Evolutionary conservation across 768 basidiomycete species (phyloP).

Genomic region (Gautieria morchelliformis): DNA sequence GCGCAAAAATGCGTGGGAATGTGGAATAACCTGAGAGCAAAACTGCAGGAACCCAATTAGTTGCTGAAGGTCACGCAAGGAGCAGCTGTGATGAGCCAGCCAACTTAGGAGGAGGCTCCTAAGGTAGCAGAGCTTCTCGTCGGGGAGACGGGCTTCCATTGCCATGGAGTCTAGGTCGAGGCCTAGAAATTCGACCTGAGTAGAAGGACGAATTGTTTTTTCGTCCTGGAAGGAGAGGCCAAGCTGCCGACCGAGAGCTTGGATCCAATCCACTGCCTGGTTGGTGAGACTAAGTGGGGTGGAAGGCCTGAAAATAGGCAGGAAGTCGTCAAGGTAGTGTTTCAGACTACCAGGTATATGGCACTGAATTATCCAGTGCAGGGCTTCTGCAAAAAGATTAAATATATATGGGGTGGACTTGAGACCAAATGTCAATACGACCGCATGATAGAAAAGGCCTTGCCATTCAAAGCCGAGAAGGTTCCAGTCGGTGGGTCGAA

Average conservation of each 20-base stretch:
- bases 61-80: slow-evolving; percentile 22
- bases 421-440: slow-evolving; percentile 26
- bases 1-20: slow-evolving; percentile 20
- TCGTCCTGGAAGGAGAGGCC: slow-evolving; percentile 22
- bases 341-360: slow-evolving; percentile 16
- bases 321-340: slow-evolving; percentile 23
- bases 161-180: slow-evolving; percentile 12
- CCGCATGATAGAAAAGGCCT: slow-evolving; percentile 18
- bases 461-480: slow-evolving; percentile 26
- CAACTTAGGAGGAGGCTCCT: slow-evolving; percentile 13
- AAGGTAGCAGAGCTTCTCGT: slow-evolving; percentile 21
- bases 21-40: slow-evolving; percentile 25
- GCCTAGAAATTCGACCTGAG: slow-evolving; percentile 14
- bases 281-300: not conserved
- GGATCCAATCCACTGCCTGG: slow-evolving; percentile 22
- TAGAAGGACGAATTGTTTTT: slow-evolving; percentile 17
- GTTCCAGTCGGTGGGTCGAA: slow-evolving; percentile 22
- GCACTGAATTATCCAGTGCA: slow-evolving; percentile 31
- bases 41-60: slow-evolving; percentile 28
- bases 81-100: slow-evolving; percentile 12
- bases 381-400: slow-evolving; percentile 30
- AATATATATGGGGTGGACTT: slow-evolving; percentile 30
- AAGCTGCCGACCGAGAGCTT: slow-evolving; percentile 18
- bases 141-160: slow-evolving; percentile 27
- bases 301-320: slow-evolving; percentile 11